phyloP scores from a whole-genome alignment of 129 eudicot genomes.

The Escallonia rubra region DNA sequence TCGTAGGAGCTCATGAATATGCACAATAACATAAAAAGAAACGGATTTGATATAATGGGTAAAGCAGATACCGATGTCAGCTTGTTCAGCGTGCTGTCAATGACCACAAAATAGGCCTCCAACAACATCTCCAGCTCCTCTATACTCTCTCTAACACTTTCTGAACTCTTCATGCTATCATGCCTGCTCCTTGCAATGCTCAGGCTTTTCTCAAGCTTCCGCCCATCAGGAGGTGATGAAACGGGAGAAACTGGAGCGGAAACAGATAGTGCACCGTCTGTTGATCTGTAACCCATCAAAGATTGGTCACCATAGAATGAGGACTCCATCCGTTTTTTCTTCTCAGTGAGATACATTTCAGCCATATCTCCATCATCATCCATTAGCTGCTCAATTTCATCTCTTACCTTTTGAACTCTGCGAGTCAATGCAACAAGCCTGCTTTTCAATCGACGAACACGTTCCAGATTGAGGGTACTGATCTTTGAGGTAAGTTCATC shows the following conservation, averaged over 20 bases:
- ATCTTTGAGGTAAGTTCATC: constrained; percentile 93
- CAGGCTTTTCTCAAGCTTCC: constrained; percentile 62
- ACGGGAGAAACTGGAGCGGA: constrained; percentile 97
- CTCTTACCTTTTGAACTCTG: constrained; percentile 95
- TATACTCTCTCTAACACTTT: constrained; percentile 54
- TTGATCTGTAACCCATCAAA: constrained; percentile 51
- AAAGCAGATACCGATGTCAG: constrained; percentile 62
- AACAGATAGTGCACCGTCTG: constrained; percentile 44
- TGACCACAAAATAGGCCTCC: constrained; percentile 95
- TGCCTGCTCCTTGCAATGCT: constrained; percentile 86
- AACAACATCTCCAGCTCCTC: constrained; percentile 90
- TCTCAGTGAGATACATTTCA: constrained; percentile 92
- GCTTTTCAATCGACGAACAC: constrained; percentile 90
- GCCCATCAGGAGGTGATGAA: constrained; percentile 67
- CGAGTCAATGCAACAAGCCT: constrained; percentile 88
- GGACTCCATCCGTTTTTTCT: constrained; percentile 64
- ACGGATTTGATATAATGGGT: neutral
- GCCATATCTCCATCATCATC: constrained; percentile 99
- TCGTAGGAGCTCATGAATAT: no score
- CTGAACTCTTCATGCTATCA: constrained; percentile 77
- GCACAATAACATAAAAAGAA: no score
- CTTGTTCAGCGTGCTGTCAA: constrained; percentile 91
- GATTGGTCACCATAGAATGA: constrained; percentile 69
- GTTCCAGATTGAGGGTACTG: constrained; percentile 84
- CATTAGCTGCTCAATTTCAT: constrained; percentile 97